Conservation (phyloP, 1,139 yeast species). For the Hemisphaericaspora lyxosophila region DNA sequence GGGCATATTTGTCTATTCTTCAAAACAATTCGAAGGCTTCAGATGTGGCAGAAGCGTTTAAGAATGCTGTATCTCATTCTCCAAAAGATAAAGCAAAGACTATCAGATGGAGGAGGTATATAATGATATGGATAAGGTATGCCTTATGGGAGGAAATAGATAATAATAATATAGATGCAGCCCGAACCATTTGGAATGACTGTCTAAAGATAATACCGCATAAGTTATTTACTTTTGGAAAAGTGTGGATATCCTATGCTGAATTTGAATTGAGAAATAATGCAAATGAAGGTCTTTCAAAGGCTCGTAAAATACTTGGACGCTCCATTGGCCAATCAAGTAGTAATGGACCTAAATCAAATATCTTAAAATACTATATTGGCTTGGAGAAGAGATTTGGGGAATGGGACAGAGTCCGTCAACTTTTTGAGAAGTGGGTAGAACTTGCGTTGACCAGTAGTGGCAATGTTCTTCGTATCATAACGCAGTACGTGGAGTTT, state of each 20-base stretch:
- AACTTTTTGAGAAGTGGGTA: constrained; percentile 65
- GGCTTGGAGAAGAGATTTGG: constrained; percentile 55
- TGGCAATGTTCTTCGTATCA: constrained; percentile 25
- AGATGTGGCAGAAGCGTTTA: constrained; percentile 32
- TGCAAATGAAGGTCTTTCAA: constrained; percentile 29
- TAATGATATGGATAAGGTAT: constrained; percentile 68
- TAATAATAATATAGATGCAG: constrained; percentile 38
- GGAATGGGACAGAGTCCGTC: constrained; percentile 78
- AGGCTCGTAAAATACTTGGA: constrained; percentile 74
- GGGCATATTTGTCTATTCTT: constrained; percentile 61
- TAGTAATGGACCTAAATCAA: constrained; percentile 50
- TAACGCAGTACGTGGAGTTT: constrained; percentile 59
- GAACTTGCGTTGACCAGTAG: constrained; percentile 48
- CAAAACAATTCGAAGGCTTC: constrained; percentile 11
- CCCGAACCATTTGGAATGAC: constrained; percentile 53
- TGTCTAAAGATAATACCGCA: constrained; percentile 57
- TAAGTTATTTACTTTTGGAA: constrained; percentile 60
- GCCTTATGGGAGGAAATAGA: constrained; percentile 63
- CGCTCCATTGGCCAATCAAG: constrained; percentile 59
- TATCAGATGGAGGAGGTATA: constrained; percentile 67
- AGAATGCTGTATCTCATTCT: constrained; percentile 39
- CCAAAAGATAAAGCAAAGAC: constrained; percentile 37
- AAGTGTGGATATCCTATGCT: constrained; percentile 71
- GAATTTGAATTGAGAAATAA: constrained; percentile 70
- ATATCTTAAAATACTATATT: constrained; percentile 65